Conservation (phyloP, 305 asterid species). For the Solanum chacoense region DNA sequence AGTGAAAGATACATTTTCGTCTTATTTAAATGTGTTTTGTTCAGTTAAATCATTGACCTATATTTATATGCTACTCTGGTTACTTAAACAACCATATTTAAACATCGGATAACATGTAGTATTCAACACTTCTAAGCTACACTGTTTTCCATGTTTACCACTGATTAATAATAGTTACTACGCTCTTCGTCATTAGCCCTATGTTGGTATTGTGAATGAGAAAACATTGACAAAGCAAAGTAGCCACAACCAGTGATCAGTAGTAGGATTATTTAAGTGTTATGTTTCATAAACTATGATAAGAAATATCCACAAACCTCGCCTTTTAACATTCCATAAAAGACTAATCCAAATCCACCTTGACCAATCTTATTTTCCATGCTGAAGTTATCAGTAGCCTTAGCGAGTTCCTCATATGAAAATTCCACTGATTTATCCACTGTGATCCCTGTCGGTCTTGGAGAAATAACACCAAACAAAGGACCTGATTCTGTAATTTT, state of each 20-base stretch:
- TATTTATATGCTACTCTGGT: neutral
- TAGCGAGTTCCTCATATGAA: constrained; percentile 54
- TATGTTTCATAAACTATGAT: neutral
- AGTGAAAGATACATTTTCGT: neutral
- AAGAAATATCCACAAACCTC: constrained; percentile 39
- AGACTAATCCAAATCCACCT: constrained; percentile 84
- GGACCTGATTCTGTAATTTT: constrained; percentile 35
- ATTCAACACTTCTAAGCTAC: neutral
- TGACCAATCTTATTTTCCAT: constrained; percentile 61
- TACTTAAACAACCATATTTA: neutral
- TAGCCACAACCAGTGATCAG: neutral
- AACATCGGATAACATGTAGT: neutral
- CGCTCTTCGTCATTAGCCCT: neutral
- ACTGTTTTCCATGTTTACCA: neutral
- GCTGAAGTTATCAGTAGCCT: constrained; percentile 50
- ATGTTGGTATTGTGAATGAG: neutral
- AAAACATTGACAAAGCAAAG: neutral
- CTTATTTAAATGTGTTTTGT: neutral
- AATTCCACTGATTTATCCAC: constrained; percentile 85
- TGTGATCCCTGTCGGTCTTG: constrained; percentile 49
- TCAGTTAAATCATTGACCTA: neutral
- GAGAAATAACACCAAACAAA: constrained; percentile 19
- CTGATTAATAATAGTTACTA: neutral
- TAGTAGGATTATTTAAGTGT: neutral
- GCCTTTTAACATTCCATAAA: constrained; percentile 58